Conservation (phyloP, 2,329 filamentous ascomycete genomes). For the Claviceps sp. region DNA sequence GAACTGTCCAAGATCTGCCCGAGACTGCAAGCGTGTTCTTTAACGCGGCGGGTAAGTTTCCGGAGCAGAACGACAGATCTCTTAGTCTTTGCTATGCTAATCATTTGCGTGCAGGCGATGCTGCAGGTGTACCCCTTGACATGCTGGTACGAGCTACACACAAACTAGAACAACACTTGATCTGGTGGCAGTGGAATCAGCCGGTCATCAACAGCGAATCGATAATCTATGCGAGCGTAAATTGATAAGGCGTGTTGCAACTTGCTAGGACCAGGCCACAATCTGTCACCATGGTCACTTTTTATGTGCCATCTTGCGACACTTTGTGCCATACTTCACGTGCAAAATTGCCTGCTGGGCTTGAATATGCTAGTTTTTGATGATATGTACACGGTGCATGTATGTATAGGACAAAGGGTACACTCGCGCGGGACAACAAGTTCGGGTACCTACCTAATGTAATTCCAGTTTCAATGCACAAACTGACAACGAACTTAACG, state of each 20-base stretch:
- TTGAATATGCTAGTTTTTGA: neutral
- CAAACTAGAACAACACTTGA: slow-evolving; percentile 23
- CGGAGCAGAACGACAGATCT: no score
- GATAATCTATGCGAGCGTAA: no score
- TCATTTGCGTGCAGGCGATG: slow-evolving; percentile 13
- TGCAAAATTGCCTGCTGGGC: neutral
- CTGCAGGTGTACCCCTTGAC: slow-evolving; percentile 21
- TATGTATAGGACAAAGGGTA: no score
- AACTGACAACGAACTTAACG: no score
- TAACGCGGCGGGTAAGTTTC: slow-evolving; percentile 17
- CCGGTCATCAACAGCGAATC: neutral
- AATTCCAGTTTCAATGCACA: no score
- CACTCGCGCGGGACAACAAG: no score
- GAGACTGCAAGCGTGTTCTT: slow-evolving; percentile 20
- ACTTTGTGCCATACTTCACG: neutral
- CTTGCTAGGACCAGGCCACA: no score
- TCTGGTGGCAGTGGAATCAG: slow-evolving; percentile 18
- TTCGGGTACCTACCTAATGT: no score
- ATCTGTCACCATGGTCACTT: neutral
- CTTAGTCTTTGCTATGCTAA: neutral
- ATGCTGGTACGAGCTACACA: slow-evolving; percentile 23
- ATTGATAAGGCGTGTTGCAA: no score
- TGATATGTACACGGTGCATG: no score
- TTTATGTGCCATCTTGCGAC: neutral
- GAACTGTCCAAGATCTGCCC: slow-evolving; percentile 18